Evolutionary conservation across 345 rosid genomes (phyloP).

Genomic region (Dovyalis caffra): DNA sequence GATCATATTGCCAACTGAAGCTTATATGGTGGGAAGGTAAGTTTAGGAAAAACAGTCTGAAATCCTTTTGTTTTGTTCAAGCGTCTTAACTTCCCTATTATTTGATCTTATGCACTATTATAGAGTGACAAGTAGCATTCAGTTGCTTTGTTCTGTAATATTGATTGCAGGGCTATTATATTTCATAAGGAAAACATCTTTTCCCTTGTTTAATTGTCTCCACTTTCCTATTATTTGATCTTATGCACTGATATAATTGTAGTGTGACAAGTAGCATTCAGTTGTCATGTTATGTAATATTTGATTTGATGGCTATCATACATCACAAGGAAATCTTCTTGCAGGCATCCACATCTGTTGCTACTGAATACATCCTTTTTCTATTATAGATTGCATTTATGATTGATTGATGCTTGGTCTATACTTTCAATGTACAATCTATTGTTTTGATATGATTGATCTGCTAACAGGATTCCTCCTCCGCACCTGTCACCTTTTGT

Average conservation of each 20-base stretch:
- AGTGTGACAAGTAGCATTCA: neutral
- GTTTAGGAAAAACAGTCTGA: neutral
- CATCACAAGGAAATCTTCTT: neutral
- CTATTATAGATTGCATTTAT: neutral
- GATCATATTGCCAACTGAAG: constrained; percentile 66
- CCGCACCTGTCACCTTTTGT: constrained; percentile 93
- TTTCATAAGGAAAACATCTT: neutral
- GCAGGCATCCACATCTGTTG: neutral
- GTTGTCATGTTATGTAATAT: neutral
- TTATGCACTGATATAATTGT: neutral
- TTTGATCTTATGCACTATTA: neutral
- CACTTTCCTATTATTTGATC: neutral
- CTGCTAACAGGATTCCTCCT: constrained; percentile 60
- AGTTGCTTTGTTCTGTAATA: neutral
- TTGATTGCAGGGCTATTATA: neutral
- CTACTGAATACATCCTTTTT: neutral
- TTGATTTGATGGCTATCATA: neutral
- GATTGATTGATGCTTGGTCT: neutral
- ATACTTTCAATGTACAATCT: neutral
- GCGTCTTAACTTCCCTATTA: neutral
- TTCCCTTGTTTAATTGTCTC: neutral
- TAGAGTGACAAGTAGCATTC: neutral
- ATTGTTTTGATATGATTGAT: neutral
- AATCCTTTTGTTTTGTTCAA: neutral
- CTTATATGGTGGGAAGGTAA: constrained; percentile 16